Evolutionary conservation across 495 filamentous ascomycete genomes (phyloP).

Genomic region (Neurospora discreta): DNA sequence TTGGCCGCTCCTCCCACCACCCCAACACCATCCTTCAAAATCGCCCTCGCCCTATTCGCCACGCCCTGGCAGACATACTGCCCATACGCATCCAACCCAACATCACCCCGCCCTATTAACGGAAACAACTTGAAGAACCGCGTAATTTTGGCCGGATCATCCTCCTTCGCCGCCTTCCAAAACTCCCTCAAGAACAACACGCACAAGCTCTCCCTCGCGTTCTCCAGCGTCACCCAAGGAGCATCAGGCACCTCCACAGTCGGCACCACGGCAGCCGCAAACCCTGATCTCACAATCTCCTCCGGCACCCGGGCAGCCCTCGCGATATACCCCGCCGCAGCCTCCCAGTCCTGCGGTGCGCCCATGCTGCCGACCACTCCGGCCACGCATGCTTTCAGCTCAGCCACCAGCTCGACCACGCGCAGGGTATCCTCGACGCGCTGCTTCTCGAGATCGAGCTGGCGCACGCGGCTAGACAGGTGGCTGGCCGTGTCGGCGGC

Average conservation of each 20-base stretch:
- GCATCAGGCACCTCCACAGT: constrained; percentile 91
- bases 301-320: constrained; percentile 71
- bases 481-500: constrained; percentile 78
- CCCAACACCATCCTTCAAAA: constrained; percentile 48
- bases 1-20: constrained; percentile 34
- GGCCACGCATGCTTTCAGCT: constrained; percentile 90
- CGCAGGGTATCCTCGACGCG: constrained; percentile 80
- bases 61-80: constrained; percentile 92
- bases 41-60: constrained; percentile 66
- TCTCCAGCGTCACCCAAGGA: constrained; percentile 76
- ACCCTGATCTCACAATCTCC: constrained; percentile 69
- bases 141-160: constrained; percentile 77
- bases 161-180: constrained; percentile 77
- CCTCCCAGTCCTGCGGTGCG: constrained; percentile 97
- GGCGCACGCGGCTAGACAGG: constrained; percentile 74
- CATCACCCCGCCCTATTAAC: constrained; percentile 79
- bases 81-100: constrained; percentile 88
- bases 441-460: constrained; percentile 80
- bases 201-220: constrained; percentile 77
- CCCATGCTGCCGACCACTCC: constrained; percentile 97
- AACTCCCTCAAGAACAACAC: constrained; percentile 88
- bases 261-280: constrained; percentile 86
- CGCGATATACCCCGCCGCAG: constrained; percentile 77
- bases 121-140: constrained; percentile 98
- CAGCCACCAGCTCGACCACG: constrained; percentile 90